Conservation (phyloP, 2,329 filamentous ascomycete species). For the Fonsecaea multimorphosa region DNA sequence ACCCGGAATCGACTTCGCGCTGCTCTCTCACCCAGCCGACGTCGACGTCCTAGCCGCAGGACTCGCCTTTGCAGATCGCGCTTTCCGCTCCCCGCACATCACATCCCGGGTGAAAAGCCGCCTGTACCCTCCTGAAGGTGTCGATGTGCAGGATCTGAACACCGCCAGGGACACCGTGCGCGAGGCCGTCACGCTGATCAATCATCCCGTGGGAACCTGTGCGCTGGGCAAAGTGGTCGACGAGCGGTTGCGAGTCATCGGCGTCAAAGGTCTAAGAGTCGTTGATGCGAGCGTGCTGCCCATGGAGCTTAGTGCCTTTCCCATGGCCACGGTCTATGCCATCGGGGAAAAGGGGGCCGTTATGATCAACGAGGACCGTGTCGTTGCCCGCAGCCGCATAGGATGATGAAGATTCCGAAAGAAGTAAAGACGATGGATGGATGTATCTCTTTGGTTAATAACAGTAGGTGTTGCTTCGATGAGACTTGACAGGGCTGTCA, state of each 20-base stretch:
- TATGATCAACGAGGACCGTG: slow-evolving; percentile 42
- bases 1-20: slow-evolving; percentile 54
- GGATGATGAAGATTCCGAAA: background rate
- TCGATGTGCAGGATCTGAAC: slow-evolving; percentile 19
- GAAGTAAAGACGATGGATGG: background rate
- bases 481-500: background rate
- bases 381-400: background rate
- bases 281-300: slow-evolving; percentile 39
- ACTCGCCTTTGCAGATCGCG: slow-evolving; percentile 14
- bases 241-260: slow-evolving; percentile 41
- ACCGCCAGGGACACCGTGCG: slow-evolving; percentile 30
- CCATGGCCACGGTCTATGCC: slow-evolving; percentile 42
- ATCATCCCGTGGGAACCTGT: slow-evolving; percentile 37
- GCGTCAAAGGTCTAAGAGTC: slow-evolving; percentile 38
- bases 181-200: slow-evolving; percentile 43
- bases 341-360: slow-evolving; percentile 45
- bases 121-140: slow-evolving; percentile 5
- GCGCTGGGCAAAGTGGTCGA: slow-evolving; percentile 44
- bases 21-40: slow-evolving; percentile 50
- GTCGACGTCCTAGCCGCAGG: slow-evolving; percentile 47
- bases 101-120: slow-evolving; percentile 8
- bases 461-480: no score
- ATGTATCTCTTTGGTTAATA: no score
- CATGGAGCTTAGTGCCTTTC: slow-evolving; percentile 41
- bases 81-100: background rate